A percentile compares a stretch with the other conserved stretches of the same genome.
phyloP scores from a whole-genome alignment of 2,329 filamentous ascomycete genomes.

The Epichloe bromicola region DNA sequence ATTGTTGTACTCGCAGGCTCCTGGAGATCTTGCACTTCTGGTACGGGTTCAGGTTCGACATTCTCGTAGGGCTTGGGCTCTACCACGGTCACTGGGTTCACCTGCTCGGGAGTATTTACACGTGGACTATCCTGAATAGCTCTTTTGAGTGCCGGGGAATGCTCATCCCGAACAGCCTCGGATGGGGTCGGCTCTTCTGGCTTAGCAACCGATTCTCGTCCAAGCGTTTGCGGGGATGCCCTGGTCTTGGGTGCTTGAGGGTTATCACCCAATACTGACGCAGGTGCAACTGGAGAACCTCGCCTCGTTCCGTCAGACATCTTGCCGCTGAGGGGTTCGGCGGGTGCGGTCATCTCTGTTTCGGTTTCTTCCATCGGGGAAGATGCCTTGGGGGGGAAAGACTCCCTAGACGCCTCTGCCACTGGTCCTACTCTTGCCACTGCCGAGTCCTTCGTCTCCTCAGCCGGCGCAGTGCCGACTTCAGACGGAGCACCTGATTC shows the following conservation, averaged over 20 bases:
- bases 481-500: slow-evolving; percentile 18
- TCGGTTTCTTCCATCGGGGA: slow-evolving; percentile 8
- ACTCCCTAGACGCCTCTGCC: not conserved
- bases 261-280: not conserved
- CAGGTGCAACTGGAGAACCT: not conserved
- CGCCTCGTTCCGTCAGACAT: not conserved
- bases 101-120: not conserved
- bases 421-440: slow-evolving; percentile 3
- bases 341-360: not conserved
- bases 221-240: not conserved
- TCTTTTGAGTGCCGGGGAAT: not conserved
- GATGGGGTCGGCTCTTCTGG: not conserved
- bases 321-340: not conserved
- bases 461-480: slow-evolving; percentile 12
- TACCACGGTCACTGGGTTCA: not conserved
- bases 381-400: slow-evolving; percentile 8
- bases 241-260: not conserved
- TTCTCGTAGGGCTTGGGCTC: no score
- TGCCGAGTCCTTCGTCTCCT: slow-evolving; percentile 10
- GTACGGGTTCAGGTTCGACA: not conserved
- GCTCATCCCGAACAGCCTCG: not conserved
- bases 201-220: not conserved
- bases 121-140: not conserved
- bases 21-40: slow-evolving; percentile 16
- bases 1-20: slow-evolving; percentile 12